phyloP scores from a whole-genome alignment of 2,329 filamentous ascomycete genomes.

The Bretziella fagacearum region DNA sequence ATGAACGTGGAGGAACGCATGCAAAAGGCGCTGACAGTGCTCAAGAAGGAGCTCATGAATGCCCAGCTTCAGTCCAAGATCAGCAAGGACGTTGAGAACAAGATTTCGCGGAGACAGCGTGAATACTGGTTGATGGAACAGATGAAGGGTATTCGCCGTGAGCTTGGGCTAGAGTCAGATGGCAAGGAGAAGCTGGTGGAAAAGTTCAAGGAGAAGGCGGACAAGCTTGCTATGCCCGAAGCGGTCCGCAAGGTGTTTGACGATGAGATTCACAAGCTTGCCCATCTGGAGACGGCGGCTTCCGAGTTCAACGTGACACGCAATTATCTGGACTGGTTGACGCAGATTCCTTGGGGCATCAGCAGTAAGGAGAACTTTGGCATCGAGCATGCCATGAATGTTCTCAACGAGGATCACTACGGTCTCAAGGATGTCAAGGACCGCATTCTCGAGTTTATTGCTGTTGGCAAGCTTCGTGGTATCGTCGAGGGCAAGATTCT shows the following conservation, averaged over 20 bases:
- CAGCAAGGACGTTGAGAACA: constrained; percentile 89
- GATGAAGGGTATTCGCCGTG: constrained; percentile 94
- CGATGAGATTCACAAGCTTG: constrained; percentile 92
- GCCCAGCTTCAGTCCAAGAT: constrained; percentile 95
- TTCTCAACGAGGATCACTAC: constrained; percentile 92
- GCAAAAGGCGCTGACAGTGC: constrained; percentile 74
- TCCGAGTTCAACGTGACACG: constrained; percentile 98
- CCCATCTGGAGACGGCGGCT: constrained; percentile 83
- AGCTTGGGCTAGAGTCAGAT: constrained; percentile 91
- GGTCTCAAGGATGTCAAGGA: constrained; percentile 97
- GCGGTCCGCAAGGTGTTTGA: constrained; percentile 95
- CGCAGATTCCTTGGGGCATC: constrained; percentile 94
- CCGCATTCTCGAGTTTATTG: constrained; percentile 94
- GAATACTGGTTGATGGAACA: constrained; percentile 99
- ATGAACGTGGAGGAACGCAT: constrained; percentile 85
- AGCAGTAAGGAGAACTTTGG: constrained; percentile 92
- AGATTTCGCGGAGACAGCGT: constrained; percentile 90
- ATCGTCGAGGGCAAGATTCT: constrained; percentile 97
- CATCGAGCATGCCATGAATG: constrained; percentile 75
- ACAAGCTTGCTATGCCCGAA: constrained; percentile 90
- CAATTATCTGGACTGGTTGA: constrained; percentile 97
- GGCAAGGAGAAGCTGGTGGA: constrained; percentile 97
- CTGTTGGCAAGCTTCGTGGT: constrained; percentile 88
- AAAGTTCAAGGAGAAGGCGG: constrained; percentile 89
- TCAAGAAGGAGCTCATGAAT: constrained; percentile 98